These are phyloP conservation scores for Talaromyces wortmannii DNA, from an alignment of 495 filamentous ascomycete genomes.

Conservation along the genomic window DNA sequence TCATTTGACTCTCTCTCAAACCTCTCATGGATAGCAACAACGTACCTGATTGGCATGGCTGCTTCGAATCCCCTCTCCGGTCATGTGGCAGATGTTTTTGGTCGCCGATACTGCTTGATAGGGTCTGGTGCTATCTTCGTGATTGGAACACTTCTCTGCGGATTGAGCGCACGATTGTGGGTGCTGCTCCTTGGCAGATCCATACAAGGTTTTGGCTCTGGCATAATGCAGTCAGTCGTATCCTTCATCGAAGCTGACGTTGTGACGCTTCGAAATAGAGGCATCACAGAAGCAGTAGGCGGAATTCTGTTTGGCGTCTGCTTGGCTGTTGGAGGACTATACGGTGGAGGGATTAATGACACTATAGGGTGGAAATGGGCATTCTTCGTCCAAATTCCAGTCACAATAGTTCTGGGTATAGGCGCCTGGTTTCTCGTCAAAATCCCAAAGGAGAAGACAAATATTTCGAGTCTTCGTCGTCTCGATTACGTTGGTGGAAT, in stretches of 20 bases:
- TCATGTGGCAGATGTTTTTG: neutral
- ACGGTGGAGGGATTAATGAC: neutral
- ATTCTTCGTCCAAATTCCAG: neutral
- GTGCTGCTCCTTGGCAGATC: neutral
- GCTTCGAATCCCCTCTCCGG: neutral
- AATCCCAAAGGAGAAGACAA: neutral
- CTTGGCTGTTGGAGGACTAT: neutral
- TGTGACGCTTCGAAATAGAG: neutral
- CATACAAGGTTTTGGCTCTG: neutral
- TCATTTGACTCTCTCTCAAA: neutral
- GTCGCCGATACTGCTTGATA: neutral
- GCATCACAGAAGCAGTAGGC: neutral
- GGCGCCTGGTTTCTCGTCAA: neutral
- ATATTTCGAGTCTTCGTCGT: neutral
- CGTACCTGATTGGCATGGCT: neutral
- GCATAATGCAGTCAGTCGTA: neutral
- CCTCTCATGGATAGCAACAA: neutral
- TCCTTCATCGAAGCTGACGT: neutral
- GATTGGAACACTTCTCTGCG: neutral
- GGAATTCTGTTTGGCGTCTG: neutral
- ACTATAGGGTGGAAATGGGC: neutral
- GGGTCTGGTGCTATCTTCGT: neutral
- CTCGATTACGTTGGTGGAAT: neutral
- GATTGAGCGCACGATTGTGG: neutral
- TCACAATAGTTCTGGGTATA: neutral